Evolutionary conservation across 345 rosid species (phyloP), one percentile per base, ranked within the genome.

Genomic region (Sonneratia alba): DNA sequence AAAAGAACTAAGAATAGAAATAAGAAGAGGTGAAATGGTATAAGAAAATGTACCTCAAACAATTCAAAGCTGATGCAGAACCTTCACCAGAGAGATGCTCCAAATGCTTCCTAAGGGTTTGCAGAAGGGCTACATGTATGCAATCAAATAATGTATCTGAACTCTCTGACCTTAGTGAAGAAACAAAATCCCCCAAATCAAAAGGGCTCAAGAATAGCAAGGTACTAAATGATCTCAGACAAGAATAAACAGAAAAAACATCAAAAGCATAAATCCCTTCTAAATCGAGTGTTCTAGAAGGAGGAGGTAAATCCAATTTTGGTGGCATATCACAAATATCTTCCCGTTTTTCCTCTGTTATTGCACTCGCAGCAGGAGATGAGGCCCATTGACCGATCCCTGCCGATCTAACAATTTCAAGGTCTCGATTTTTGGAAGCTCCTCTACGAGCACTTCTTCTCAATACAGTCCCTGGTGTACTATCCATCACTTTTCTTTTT

Each of bases 361-460:
- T 74, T 36, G 79, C 82, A 82, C 89, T 85, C 76, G 74, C 83
- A 37, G 85, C 74, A 55, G 96, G 84, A 80, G 93, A 85, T 47
- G 78, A 76, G 36, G 84, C 74, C 63, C 84, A 51, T 70, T 81
- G 84, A 64, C 79, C 73, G 27, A 66, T 76, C 10, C 69, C 74
- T 70, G 66, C 75, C 38, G 79, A 69, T 55, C 71, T 64, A 53
- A 69, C 57, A 49, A 77, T 16, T 16, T 77, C 72, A 74, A 73
- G 63, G 71, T 42, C 79, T 71, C 73, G 77, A 75, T 73, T 80
- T 71, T 66, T 84, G 68, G 85, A 77, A 59, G 86, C 79, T 43
- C 83, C 93, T 81, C 84, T 85, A 27, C 97, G 92, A 68, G 92
- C 69, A 78, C 97, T 95, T 87, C 99, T 87, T 78, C 99, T 90